Conservation (phyloP, 495 filamentous ascomycete genomes). For the Aspergillus sparsus region DNA sequence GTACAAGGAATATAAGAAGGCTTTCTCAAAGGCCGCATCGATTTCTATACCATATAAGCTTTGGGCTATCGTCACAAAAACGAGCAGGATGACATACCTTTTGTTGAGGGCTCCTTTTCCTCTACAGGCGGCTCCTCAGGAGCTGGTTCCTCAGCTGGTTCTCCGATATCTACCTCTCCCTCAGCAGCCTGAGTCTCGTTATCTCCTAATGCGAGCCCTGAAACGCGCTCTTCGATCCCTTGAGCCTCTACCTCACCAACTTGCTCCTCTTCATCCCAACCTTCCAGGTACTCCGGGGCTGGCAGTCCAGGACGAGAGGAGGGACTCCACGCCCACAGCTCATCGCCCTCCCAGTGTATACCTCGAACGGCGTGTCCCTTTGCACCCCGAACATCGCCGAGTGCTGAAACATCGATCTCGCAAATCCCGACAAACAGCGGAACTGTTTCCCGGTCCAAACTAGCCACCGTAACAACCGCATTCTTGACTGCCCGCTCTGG, state of each 20-base stretch:
- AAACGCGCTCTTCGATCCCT: slow-evolving; percentile 42
- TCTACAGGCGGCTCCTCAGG: slow-evolving; percentile 30
- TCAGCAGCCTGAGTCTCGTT: slow-evolving; percentile 32
- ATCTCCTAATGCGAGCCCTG: slow-evolving; percentile 44
- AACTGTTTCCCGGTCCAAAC: slow-evolving; percentile 58
- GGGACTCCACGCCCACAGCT: slow-evolving; percentile 67
- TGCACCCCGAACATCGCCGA: slow-evolving; percentile 60
- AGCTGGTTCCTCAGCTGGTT: slow-evolving; percentile 22
- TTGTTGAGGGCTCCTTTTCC: slow-evolving; percentile 54
- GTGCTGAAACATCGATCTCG: slow-evolving; percentile 62
- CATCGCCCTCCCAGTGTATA: slow-evolving; percentile 74
- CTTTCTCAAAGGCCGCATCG: slow-evolving; percentile 67
- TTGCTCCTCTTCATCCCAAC: slow-evolving; percentile 41
- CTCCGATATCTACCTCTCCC: slow-evolving; percentile 30
- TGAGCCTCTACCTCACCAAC: slow-evolving; percentile 34
- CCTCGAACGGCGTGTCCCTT: slow-evolving; percentile 70
- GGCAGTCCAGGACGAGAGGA: slow-evolving; percentile 53
- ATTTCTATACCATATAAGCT: slow-evolving; percentile 55
- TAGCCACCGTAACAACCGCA: slow-evolving; percentile 67
- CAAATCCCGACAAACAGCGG: slow-evolving; percentile 67
- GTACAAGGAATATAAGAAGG: slow-evolving; percentile 65
- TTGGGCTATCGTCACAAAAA: neutral
- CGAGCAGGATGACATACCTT: slow-evolving; percentile 41
- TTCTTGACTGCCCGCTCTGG: slow-evolving; percentile 61
- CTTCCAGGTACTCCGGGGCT: slow-evolving; percentile 52